Evolutionary conservation across 352 stramenopile genomes (phyloP), one percentile per base, ranked within the genome.

Genomic region (Phytophthora meadii): DNA sequence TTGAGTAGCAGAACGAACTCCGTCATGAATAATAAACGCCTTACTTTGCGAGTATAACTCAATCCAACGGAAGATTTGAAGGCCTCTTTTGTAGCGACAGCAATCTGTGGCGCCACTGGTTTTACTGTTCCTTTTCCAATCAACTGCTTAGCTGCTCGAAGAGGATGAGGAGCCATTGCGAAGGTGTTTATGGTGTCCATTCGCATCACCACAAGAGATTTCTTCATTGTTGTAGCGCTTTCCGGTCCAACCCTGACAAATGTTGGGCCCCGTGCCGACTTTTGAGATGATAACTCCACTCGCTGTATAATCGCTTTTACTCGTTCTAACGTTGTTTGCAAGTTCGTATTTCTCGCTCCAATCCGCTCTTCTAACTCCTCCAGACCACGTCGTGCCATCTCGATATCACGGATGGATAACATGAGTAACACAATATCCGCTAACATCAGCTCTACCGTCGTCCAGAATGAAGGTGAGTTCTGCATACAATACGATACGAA

Each of bases 401-500:
- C 30, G 5, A 74, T 54, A 30, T 73, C 58, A 14, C 49, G 53
- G 5, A 70, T 49, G 5, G 54, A 63, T n/a, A 74, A 8, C 10
- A 41, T 34, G 7, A 71, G 44, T 7, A 70, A 61, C 4, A 51
- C 12, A 15, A 59, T 24, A 24, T 22, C 22, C 22, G 22, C 22
- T 22, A 22, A 22, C 22, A 22, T 22, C 22, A 22, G 22, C 22
- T 22, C 22, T 22, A 22, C 22, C 22, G 22, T 22, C 22, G 22
- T 22, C 22, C 22, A 22, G 22, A 22, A 22, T 7, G 64, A 76
- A 11, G 63, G 58, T 11, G 60, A 68, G 12, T 64, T 73, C 25
- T 73, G 64, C 53, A 73, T 73, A 37, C 69, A 77, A 39, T 70
- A 74, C 3, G 64, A 62, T 10, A 74, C 40, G 25, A 74, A 77